These are phyloP conservation scores for Calonectria honghensis DNA, from an alignment of 2,329 filamentous ascomycete species.

Conservation along the genomic window DNA sequence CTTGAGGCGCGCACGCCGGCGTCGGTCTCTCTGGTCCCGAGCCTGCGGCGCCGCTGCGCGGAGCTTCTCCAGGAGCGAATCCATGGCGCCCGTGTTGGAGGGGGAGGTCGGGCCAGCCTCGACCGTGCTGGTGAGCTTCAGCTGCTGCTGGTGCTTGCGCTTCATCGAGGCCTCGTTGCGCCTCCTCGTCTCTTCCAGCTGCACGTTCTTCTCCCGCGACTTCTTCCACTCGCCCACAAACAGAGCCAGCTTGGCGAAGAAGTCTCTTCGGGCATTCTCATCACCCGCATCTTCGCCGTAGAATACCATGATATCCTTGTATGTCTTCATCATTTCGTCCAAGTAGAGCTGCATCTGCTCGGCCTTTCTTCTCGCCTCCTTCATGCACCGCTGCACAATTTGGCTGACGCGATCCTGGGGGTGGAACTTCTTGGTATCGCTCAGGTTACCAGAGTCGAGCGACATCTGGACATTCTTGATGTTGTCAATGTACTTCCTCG, in stretches of 20 bases:
- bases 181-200: slow-evolving; percentile 86
- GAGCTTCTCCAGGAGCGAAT: slow-evolving; percentile 94
- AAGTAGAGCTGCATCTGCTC: slow-evolving; percentile 96
- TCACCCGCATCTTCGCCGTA: slow-evolving; percentile 96
- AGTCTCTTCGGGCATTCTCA: slow-evolving; percentile 94
- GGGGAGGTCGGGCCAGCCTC: slow-evolving; percentile 78
- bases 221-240: slow-evolving; percentile 98
- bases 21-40: slow-evolving; percentile 90
- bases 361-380: slow-evolving; percentile 95
- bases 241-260: slow-evolving; percentile 93
- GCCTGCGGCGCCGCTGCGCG: slow-evolving; percentile 93
- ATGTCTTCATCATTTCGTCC: slow-evolving; percentile 92
- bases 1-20: slow-evolving; percentile 90
- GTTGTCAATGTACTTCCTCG: slow-evolving; percentile 94
- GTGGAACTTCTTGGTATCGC: slow-evolving; percentile 98
- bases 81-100: slow-evolving; percentile 91
- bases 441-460: slow-evolving; percentile 93
- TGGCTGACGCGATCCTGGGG: slow-evolving; percentile 96
- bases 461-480: slow-evolving; percentile 95
- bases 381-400: slow-evolving; percentile 95
- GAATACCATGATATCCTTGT: slow-evolving; percentile 96
- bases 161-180: slow-evolving; percentile 95
- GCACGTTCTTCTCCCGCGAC: slow-evolving; percentile 93
- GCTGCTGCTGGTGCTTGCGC: slow-evolving; percentile 85
- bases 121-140: slow-evolving; percentile 74